These are phyloP conservation scores for Cyclanthera cordifolia DNA, from an alignment of 306 rosid species.

Conservation along the genomic window DNA sequence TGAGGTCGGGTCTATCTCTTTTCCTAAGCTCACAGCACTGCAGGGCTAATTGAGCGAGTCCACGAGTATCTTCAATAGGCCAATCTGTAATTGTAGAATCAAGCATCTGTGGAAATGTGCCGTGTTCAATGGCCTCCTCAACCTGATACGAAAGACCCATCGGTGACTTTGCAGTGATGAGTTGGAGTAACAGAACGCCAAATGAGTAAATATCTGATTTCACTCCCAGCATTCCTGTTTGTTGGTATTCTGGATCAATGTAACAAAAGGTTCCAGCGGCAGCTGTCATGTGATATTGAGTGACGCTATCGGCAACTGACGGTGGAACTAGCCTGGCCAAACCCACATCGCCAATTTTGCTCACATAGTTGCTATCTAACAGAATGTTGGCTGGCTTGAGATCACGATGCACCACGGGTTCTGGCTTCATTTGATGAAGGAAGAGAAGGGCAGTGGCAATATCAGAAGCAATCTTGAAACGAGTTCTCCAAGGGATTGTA, in stretches of 20 bases:
- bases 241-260: slow-evolving; percentile 90
- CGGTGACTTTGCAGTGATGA: slow-evolving; percentile 59
- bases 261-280: slow-evolving; percentile 92
- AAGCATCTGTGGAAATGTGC: slow-evolving; percentile 34
- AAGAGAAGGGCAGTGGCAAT: slow-evolving; percentile 71
- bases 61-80: slow-evolving; percentile 52
- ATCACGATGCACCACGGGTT: slow-evolving; percentile 80
- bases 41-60: slow-evolving; percentile 51
- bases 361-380: slow-evolving; percentile 37
- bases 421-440: slow-evolving; percentile 69
- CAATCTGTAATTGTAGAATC: slow-evolving; percentile 55
- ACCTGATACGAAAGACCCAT: slow-evolving; percentile 66
- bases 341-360: slow-evolving; percentile 82
- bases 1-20: slow-evolving; percentile 64
- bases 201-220: slow-evolving; percentile 79
- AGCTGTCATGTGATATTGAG: slow-evolving; percentile 61
- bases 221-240: slow-evolving; percentile 74
- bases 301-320: slow-evolving; percentile 34
- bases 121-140: slow-evolving; percentile 37
- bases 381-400: slow-evolving; percentile 86
- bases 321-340: slow-evolving; percentile 81
- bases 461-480: slow-evolving; percentile 64
- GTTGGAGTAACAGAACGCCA: slow-evolving; percentile 60
- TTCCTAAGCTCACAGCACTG: slow-evolving; percentile 73
- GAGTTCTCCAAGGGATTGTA: slow-evolving; percentile 50